Evolutionary conservation across 2,329 filamentous ascomycete species (phyloP), one percentile per base, ranked within the genome.

Genomic region (Nannizziopsis barbatae): DNA sequence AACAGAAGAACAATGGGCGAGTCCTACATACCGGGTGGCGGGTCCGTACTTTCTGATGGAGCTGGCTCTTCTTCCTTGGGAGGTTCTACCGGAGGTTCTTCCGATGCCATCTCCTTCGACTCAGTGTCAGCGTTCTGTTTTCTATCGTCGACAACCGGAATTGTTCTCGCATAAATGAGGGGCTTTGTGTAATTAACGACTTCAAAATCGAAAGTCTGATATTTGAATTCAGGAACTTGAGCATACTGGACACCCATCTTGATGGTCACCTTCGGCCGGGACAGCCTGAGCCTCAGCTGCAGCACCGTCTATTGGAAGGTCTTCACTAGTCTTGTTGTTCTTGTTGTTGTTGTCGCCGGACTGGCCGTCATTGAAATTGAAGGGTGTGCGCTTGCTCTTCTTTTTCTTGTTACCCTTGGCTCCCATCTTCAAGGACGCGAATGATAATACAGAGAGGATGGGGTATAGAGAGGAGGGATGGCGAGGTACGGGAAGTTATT

Each of bases 181-280:
- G 66, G 62, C 55, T 56, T 62, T 56, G 60, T 62, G 53, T 60
- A 68, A 56, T 59, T 52, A 47, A 61, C 53, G 54, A 65, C 65
- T 53, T 60, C 54, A 59, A 52, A 62, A 58, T 71, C 66, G 60
- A 66, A 62, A 47, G 58, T 62, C 57, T 69, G 65, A 60, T 71
- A 71, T 55, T 65, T 53, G 60, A 63, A 71, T 49, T 55, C 53
- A 59, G 67, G 62, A 61, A 69, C 53, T 49, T 66, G 51, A 62
- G 67, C 69, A 65, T 71, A 71, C 68, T 66, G 58, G 58, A 58
- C 63, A 48, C 45, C 52, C 48, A 33, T 47, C 32, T 45, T 56
- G 43, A 44, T 51, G 48, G 55, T 57, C 67, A 69, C 70, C 57
- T 61, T 67, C 59, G 54, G 51, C 52, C 51, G 55, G 53, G 55